These are phyloP conservation scores for Pycnococcus provasolii DNA, from an alignment of 139 green algal species.

Conservation along the genomic window DNA sequence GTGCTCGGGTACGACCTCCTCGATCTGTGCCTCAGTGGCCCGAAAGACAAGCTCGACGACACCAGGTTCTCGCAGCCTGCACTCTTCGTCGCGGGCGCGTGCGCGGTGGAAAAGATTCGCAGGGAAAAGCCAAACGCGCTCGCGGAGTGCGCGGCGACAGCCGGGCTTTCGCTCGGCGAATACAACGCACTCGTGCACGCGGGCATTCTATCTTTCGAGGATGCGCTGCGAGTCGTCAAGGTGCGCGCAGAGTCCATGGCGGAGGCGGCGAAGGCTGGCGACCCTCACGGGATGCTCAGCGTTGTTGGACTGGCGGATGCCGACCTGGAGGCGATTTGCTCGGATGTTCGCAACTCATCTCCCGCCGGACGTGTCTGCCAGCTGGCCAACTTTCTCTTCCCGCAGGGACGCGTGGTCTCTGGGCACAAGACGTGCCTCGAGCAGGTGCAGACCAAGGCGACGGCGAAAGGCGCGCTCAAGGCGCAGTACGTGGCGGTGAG, in stretches of 20 bases:
- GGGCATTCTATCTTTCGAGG: conserved; percentile 72
- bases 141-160: conserved; percentile 35
- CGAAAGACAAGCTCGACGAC: conserved; percentile 73
- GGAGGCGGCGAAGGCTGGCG: conserved; percentile 45
- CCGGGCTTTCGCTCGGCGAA: conserved; percentile 78
- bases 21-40: conserved; percentile 47
- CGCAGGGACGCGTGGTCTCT: conserved; percentile 59
- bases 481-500: conserved; percentile 55
- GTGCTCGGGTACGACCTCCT: conserved; percentile 78
- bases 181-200: conserved; percentile 80
- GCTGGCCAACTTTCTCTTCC: conserved; percentile 84
- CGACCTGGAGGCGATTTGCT: conserved; percentile 36
- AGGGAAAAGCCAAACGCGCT: conserved; percentile 37
- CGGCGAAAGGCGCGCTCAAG: conserved; percentile 65
- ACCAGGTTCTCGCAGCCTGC: conserved; percentile 66
- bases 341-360: not conserved
- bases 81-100: conserved; percentile 76
- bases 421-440: conserved; percentile 62
- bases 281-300: conserved; percentile 73
- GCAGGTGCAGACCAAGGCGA: conserved; percentile 42
- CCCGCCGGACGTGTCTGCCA: conserved; percentile 44
- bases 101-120: conserved; percentile 60
- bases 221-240: conserved; percentile 80
- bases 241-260: conserved; percentile 69
- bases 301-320: conserved; percentile 72